Evolutionary conservation across 768 basidiomycete species (phyloP).

Genomic region (Termitomyces sp.): DNA sequence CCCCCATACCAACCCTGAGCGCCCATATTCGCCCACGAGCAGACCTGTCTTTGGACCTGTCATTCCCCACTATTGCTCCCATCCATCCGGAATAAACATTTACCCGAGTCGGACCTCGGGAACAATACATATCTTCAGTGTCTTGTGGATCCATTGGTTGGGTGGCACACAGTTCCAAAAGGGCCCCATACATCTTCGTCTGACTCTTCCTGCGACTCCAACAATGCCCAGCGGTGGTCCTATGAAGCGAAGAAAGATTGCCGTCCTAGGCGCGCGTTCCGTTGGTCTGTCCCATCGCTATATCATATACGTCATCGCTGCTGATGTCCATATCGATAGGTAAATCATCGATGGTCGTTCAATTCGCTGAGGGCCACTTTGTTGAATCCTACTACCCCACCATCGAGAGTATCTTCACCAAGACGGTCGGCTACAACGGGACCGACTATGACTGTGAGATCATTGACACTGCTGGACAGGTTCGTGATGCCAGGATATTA

Average conservation of each 20-base stretch:
- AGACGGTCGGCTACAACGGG: slow-evolving; percentile 73
- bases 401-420: slow-evolving; percentile 76
- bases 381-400: slow-evolving; percentile 89
- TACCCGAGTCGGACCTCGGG: slow-evolving; percentile 12
- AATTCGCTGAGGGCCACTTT: slow-evolving; percentile 84
- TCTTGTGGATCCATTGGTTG: neutral
- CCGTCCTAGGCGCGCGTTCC: slow-evolving; percentile 77
- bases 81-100: slow-evolving; percentile 1
- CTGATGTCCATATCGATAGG: slow-evolving; percentile 40
- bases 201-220: slow-evolving; percentile 23
- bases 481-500: slow-evolving; percentile 26
- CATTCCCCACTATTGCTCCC: neutral
- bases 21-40: neutral
- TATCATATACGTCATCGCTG: slow-evolving; percentile 13
- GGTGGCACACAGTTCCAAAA: slow-evolving; percentile 1
- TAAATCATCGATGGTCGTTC: slow-evolving; percentile 86
- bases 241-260: slow-evolving; percentile 75
- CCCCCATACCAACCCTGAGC: slow-evolving; percentile 6
- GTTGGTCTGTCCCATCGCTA: slow-evolving; percentile 53
- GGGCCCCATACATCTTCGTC: slow-evolving; percentile 16
- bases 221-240: slow-evolving; percentile 16
- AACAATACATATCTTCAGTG: neutral
- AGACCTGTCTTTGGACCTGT: neutral
- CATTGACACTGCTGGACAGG: slow-evolving; percentile 94
- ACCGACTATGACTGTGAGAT: slow-evolving; percentile 88